Evolutionary conservation across 345 rosid species (phyloP).

Genomic region (Eucalyptus pauciflora): DNA sequence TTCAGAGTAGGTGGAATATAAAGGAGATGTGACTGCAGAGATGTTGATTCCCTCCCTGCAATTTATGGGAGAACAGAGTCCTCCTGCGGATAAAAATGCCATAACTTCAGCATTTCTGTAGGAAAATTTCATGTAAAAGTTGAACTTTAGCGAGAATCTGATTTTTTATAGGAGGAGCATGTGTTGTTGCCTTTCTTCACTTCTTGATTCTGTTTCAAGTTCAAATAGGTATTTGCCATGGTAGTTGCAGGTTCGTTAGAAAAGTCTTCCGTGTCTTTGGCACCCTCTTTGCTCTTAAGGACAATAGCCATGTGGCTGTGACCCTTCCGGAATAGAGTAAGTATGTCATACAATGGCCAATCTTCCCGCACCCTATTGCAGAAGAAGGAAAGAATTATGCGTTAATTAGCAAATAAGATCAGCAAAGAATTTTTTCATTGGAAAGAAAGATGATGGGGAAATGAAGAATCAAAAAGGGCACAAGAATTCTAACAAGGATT

Average conservation of each 20-base stretch:
- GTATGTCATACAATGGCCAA: not conserved
- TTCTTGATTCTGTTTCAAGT: not conserved
- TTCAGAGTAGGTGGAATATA: not conserved
- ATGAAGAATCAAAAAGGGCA: not conserved
- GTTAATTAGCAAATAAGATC: not conserved
- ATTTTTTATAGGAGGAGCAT: not conserved
- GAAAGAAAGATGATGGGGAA: not conserved
- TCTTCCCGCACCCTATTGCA: not conserved
- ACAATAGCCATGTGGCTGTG: conserved; percentile 73
- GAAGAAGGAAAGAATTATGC: not conserved
- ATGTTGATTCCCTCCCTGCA: not conserved
- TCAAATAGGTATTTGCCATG: not conserved
- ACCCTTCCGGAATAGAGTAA: conserved; percentile 56
- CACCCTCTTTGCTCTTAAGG: not conserved
- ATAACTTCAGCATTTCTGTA: not conserved
- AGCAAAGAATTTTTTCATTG: not conserved
- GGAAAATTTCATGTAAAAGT: not conserved
- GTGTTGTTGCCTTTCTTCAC: not conserved
- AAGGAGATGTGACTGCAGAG: not conserved
- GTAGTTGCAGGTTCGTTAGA: not conserved
- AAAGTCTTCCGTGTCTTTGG: not conserved
- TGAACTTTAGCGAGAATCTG: not conserved
- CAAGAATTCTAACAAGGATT: not conserved
- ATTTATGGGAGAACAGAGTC: not conserved
- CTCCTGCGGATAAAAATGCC: not conserved